Evolutionary conservation across 1,139 yeast genomes (phyloP).

Genomic region (Debaryomycetaceae sp.): DNA sequence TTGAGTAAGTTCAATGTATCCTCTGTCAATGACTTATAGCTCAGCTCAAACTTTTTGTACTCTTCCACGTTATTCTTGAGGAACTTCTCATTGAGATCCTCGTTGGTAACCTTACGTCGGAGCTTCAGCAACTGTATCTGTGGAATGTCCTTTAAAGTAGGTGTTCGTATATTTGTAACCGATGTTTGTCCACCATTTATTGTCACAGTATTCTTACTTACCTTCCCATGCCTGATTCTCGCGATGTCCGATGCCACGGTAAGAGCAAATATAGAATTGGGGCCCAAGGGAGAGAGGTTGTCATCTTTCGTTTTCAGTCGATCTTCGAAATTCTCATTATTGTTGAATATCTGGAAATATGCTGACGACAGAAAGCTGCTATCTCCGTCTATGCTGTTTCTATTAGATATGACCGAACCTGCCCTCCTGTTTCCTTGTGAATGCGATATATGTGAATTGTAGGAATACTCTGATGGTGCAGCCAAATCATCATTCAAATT

Average conservation of each 20-base stretch:
- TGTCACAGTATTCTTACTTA: slow-evolving; percentile 32
- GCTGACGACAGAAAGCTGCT: slow-evolving; percentile 32
- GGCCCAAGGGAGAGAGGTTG: slow-evolving; percentile 61
- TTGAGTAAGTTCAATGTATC: slow-evolving; percentile 46
- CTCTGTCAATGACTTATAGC: slow-evolving; percentile 46
- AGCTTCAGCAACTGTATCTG: slow-evolving; percentile 66
- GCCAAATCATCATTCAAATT: slow-evolving; percentile 40
- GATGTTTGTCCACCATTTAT: slow-evolving; percentile 42
- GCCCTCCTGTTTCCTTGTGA: slow-evolving; percentile 9
- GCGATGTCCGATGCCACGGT: slow-evolving; percentile 58
- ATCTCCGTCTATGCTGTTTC: slow-evolving; percentile 39
- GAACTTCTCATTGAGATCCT: slow-evolving; percentile 46
- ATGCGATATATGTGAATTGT: slow-evolving; percentile 15
- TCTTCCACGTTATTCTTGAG: slow-evolving; percentile 48
- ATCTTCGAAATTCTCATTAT: slow-evolving; percentile 16
- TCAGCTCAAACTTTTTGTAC: slow-evolving; percentile 52
- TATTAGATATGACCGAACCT: slow-evolving; percentile 18
- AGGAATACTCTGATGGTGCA: slow-evolving; percentile 24
- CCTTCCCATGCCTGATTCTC: slow-evolving; percentile 30
- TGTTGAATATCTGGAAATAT: slow-evolving; percentile 25
- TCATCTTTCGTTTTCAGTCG: slow-evolving; percentile 6
- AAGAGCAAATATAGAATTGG: slow-evolving; percentile 74
- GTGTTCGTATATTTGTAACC: slow-evolving; percentile 53
- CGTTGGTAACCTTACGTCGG: slow-evolving; percentile 47
- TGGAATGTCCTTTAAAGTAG: slow-evolving; percentile 82